Conservation (phyloP, 306 rosid species). For the Rosa chinensis region DNA sequence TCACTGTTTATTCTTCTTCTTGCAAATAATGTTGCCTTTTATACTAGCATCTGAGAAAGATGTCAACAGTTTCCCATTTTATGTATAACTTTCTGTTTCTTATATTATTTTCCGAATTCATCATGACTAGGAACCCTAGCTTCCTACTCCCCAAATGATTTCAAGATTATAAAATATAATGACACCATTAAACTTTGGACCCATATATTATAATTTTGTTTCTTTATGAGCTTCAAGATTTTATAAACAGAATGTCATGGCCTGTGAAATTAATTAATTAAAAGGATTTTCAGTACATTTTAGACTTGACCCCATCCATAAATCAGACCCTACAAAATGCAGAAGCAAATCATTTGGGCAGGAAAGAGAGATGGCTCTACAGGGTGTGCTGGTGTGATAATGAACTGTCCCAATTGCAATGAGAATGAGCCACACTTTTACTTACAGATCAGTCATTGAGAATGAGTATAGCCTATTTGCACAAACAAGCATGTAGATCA, state of each 20-base stretch:
- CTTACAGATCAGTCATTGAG: conserved; percentile 20
- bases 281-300: conserved; percentile 1
- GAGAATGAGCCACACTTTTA: conserved; percentile 19
- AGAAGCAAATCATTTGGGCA: conserved; percentile 26
- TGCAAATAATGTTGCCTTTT: background rate
- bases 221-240: conserved; percentile 19
- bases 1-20: background rate
- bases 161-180: conserved; percentile 25
- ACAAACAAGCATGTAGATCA: conserved; percentile 67
- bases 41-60: background rate
- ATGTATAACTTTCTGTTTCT: background rate
- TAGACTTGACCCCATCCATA: conserved; percentile 14
- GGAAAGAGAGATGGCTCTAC: conserved; percentile 13
- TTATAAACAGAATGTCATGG: background rate
- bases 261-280: background rate
- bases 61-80: background rate
- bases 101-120: conserved; percentile 2
- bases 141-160: conserved; percentile 30
- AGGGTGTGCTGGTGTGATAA: conserved; percentile 32
- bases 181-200: conserved; percentile 35
- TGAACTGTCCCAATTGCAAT: conserved; percentile 40
- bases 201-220: conserved; percentile 33
- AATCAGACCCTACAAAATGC: conserved; percentile 17
- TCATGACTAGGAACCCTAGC: conserved; percentile 21
- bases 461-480: conserved; percentile 27